Percentiles rank a stretch among this genome's conserved stretches.
phyloP scores from a whole-genome alignment of 345 rosid species.

The Litchi chinensis region DNA sequence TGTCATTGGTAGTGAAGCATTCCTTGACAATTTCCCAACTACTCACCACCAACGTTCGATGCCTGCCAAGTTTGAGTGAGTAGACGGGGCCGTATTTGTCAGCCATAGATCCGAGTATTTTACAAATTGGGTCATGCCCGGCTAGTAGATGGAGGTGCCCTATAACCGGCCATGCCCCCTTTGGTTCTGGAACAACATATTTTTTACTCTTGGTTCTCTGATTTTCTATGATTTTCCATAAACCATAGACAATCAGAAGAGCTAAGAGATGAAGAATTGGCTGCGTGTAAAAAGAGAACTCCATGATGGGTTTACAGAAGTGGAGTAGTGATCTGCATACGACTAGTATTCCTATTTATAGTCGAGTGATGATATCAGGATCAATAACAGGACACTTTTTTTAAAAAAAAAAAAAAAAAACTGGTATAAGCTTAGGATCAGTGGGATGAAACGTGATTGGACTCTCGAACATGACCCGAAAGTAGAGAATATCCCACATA shows the following conservation, averaged over 20 bases:
- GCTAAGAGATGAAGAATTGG: neutral
- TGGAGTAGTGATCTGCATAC: too few species aligned
- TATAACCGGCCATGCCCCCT: slow-evolving; percentile 57
- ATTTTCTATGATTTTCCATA: slow-evolving; percentile 16
- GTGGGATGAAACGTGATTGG: too few species aligned
- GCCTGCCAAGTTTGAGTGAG: slow-evolving; percentile 53
- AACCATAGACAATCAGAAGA: neutral
- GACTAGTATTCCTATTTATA: neutral
- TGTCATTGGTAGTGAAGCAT: slow-evolving; percentile 59
- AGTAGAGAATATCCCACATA: too few species aligned
- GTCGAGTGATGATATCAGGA: too few species aligned
- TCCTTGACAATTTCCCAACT: slow-evolving; percentile 45
- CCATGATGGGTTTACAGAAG: neutral
- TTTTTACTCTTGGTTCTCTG: neutral
- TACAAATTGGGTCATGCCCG: slow-evolving; percentile 36
- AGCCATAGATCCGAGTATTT: slow-evolving; percentile 49
- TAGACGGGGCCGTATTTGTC: slow-evolving; percentile 56
- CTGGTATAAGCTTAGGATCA: too few species aligned
- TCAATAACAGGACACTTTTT: too few species aligned
- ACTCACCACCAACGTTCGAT: slow-evolving; percentile 43
- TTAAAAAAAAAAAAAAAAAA: too few species aligned
- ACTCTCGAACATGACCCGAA: too few species aligned
- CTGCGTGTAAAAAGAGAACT: neutral
- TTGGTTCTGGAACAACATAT: slow-evolving; percentile 43
- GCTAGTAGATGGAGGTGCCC: slow-evolving; percentile 65